Evolutionary conservation across 495 filamentous ascomycete genomes (phyloP).

Genomic region (Xylaria acuta): DNA sequence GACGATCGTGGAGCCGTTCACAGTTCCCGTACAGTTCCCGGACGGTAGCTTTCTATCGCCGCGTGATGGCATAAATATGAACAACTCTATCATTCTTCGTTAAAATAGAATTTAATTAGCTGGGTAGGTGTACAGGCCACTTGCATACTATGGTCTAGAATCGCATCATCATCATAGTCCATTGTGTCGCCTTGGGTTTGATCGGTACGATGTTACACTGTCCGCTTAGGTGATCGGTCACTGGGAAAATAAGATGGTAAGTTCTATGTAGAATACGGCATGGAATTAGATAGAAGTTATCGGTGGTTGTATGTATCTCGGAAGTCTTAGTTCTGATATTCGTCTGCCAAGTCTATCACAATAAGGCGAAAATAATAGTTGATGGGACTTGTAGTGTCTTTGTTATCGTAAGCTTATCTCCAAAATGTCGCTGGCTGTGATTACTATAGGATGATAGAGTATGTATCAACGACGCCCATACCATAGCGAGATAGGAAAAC

Average conservation of each 20-base stretch:
- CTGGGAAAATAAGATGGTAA: neutral
- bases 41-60: constrained; percentile 6
- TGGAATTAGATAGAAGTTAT: neutral
- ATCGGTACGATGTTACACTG: neutral
- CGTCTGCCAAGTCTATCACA: neutral
- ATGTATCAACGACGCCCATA: neutral
- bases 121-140: neutral
- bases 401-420: neutral
- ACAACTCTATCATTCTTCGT: neutral
- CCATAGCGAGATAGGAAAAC: neutral
- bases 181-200: neutral
- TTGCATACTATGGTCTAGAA: neutral
- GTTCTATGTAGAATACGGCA: neutral
- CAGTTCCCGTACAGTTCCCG: constrained; percentile 22
- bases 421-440: neutral
- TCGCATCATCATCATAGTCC: neutral
- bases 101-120: neutral
- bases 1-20: constrained; percentile 12
- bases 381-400: neutral
- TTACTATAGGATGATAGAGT: neutral
- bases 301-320: neutral
- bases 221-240: neutral
- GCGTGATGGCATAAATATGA: neutral
- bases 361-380: no score
- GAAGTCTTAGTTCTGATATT: neutral